Evolutionary conservation across 179 eudicot genomes (phyloP).

Genomic region (Beta macrorhiza): DNA sequence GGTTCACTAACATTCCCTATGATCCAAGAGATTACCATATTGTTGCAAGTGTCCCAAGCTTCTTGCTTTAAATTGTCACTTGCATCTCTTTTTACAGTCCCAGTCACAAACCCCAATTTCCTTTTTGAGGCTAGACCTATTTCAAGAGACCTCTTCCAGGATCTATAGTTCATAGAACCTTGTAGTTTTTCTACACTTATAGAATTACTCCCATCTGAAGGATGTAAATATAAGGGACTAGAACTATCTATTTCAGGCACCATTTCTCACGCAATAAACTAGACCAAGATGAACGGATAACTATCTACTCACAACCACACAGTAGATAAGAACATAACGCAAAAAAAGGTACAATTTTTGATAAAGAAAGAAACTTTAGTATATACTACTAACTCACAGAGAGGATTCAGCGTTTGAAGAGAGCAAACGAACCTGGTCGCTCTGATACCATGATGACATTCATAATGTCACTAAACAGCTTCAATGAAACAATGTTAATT

Average conservation of each 20-base stretch:
- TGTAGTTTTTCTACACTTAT: neutral
- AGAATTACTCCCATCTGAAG: neutral
- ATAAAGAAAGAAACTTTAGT: no score
- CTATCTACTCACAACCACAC: neutral
- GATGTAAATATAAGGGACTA: neutral
- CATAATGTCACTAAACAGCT: no score
- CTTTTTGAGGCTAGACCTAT: neutral
- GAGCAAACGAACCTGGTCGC: neutral
- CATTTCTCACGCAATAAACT: no score
- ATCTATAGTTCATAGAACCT: neutral
- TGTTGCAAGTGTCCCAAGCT: neutral
- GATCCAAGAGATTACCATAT: neutral
- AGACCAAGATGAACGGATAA: neutral
- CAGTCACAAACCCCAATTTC: neutral
- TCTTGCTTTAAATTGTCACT: neutral
- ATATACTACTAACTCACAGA: no score
- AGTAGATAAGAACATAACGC: neutral
- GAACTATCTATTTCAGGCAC: neutral
- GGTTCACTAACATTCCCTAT: neutral
- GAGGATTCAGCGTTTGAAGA: no score
- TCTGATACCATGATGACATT: neutral
- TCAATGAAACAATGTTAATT: no score
- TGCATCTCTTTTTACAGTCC: neutral
- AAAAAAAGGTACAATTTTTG: no score
- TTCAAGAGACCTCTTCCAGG: neutral